phyloP scores from a whole-genome alignment of 1,284 basidiomycete genomes.

The Pyrrhoderma noxium region DNA sequence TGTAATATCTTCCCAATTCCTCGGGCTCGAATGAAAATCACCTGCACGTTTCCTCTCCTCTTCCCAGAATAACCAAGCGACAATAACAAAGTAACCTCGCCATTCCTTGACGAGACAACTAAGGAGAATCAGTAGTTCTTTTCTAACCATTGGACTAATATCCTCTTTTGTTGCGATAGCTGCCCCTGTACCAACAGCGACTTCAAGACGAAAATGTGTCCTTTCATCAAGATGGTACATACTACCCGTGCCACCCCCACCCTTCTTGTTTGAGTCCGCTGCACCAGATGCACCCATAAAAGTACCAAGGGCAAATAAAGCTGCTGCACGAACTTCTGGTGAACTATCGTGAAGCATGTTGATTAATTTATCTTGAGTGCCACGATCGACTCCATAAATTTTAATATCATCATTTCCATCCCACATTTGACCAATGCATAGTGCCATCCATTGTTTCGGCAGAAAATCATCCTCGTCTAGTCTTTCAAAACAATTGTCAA shows the following conservation, averaged over 20 bases:
- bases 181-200: slow-evolving; percentile 69
- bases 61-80: slow-evolving; percentile 94
- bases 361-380: slow-evolving; percentile 84
- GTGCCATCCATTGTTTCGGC: slow-evolving; percentile 87
- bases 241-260: slow-evolving; percentile 82
- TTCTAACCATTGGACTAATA: slow-evolving; percentile 92
- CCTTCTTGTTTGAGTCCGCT: slow-evolving; percentile 52
- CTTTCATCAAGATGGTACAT: slow-evolving; percentile 77
- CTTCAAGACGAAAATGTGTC: slow-evolving; percentile 75
- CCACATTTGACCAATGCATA: slow-evolving; percentile 96
- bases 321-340: slow-evolving; percentile 89
- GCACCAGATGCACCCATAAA: slow-evolving; percentile 88
- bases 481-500: slow-evolving; percentile 83
- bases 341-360: slow-evolving; percentile 81
- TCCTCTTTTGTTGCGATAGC: slow-evolving; percentile 84
- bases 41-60: slow-evolving; percentile 60
- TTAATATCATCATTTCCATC: slow-evolving; percentile 89
- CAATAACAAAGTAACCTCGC: slow-evolving; percentile 92
- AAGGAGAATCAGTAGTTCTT: slow-evolving; percentile 88
- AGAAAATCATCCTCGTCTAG: slow-evolving; percentile 89
- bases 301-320: slow-evolving; percentile 88
- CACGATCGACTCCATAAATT: slow-evolving; percentile 73
- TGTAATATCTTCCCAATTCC: slow-evolving; percentile 48
- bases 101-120: slow-evolving; percentile 94
- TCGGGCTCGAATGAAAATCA: slow-evolving; percentile 25